phyloP scores from a whole-genome alignment of 257 asterid species.

The Rhazya stricta region DNA sequence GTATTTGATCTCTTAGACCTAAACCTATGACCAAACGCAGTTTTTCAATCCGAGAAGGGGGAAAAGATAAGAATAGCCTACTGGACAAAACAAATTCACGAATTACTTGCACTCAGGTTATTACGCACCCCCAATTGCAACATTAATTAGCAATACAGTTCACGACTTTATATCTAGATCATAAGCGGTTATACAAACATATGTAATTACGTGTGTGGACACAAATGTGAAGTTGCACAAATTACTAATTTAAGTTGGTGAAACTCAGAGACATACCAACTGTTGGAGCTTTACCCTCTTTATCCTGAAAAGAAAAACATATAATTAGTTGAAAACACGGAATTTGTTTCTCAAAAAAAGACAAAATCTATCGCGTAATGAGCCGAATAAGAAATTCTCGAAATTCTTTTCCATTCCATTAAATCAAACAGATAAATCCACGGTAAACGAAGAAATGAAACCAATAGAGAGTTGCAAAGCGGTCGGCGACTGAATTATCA shows the following conservation, averaged over 20 bases:
- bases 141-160: neutral
- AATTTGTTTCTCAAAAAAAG: neutral
- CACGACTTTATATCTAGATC: neutral
- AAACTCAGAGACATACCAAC: neutral
- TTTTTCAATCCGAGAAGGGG: no score
- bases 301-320: slow-evolving; percentile 11
- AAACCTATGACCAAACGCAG: neutral
- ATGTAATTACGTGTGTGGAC: neutral
- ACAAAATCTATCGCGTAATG: neutral
- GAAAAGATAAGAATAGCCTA: neutral
- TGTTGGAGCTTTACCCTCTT: slow-evolving; percentile 14
- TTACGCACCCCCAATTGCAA: neutral
- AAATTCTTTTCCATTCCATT: neutral
- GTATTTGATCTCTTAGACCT: neutral
- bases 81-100: neutral
- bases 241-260: neutral
- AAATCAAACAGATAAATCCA: slow-evolving; percentile 6
- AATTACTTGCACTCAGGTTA: neutral
- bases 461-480: neutral
- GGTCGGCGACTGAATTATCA: neutral
- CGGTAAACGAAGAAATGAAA: neutral
- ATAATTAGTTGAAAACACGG: neutral
- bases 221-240: neutral
- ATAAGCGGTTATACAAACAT: neutral
- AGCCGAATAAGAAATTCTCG: neutral